Evolutionary conservation across 371 early-diverging fungal species (phyloP), one percentile per base, ranked within the genome.

Genomic region (Entomophthora muscae): DNA sequence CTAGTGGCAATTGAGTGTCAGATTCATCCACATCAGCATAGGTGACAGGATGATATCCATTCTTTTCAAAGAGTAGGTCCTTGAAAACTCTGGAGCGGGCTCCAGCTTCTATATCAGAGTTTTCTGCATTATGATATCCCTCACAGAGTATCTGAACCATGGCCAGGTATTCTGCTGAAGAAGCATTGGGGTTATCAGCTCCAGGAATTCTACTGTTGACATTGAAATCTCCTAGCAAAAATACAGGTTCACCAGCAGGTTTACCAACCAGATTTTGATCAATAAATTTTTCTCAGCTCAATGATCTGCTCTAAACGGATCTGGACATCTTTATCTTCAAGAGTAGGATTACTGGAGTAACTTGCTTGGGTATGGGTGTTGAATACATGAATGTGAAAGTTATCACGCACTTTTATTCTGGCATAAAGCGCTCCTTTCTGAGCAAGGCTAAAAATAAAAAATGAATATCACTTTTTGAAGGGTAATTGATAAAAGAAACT

Each of bases 321-420:
- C 33, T 73, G 67, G 12, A 77, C 80, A 63, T 76, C 81, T 24
- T 75, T 75, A 60, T 75, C 73, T 28, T 70, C 78, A 3, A 78
- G 66, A 52, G 69, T 66, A 3, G 71, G 71, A 0, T 64, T 72
- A 3, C 66, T 72, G 32, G 71, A 72, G 63, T 87, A 83, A 12
- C 86, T 82, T 17, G 85, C 83, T 71, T 91, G 92, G 5, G 89
- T 83, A 70, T 91, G 90, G 12, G 88, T 90, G 22, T 80, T 86
- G 68, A 91, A 88, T 22, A 90, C 60, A 67, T 90, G 84, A 29
- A 88, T 58, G 56, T 73, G 65, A n/a, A 71, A 71, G 0, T 63
- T 67, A 23, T 72, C 56, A 53, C 76, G 67, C 30, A 88, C 51
- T 2, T 72, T 70, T 28, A 91, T 73, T 51, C 79, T 76, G 10